These are phyloP conservation scores for Tolypocladium ovalisporum DNA, from an alignment of 2,329 filamentous ascomycete species.

Conservation along the genomic window DNA sequence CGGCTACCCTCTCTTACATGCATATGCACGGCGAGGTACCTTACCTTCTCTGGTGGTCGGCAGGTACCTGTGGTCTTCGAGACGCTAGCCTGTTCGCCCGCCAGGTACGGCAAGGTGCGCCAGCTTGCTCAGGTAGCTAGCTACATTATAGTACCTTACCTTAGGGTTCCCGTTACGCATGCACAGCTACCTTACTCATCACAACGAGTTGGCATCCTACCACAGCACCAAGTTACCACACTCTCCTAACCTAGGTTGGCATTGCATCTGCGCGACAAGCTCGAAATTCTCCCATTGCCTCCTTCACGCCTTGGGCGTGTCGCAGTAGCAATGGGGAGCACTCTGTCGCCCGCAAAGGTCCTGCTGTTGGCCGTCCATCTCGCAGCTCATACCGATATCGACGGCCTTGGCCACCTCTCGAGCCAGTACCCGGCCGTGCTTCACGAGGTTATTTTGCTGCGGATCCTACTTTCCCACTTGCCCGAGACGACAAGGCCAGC, in stretches of 20 bases:
- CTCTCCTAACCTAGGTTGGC: neutral
- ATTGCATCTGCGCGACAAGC: neutral
- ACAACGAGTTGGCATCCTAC: neutral
- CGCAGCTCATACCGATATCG: conserved; percentile 54
- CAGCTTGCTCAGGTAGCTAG: no score
- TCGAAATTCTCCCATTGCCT: neutral
- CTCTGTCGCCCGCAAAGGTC: conserved; percentile 55
- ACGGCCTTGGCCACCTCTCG: conserved; percentile 49
- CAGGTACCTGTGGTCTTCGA: no score
- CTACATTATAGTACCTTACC: no score
- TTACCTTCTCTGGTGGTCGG: no score
- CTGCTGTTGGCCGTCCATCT: conserved; percentile 63
- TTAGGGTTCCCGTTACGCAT: no score
- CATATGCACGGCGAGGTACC: neutral
- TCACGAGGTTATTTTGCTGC: conserved; percentile 53
- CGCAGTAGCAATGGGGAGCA: conserved; percentile 12
- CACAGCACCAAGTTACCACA: neutral
- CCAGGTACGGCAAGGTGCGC: no score
- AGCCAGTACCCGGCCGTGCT: conserved; percentile 46
- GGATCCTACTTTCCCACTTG: conserved; percentile 65
- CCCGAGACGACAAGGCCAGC: conserved; percentile 58
- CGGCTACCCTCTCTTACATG: neutral
- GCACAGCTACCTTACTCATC: neutral
- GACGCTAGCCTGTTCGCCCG: no score
- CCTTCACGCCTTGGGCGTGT: neutral